Evolutionary conservation across 306 rosid species (phyloP), one percentile per base, ranked within the genome.

Genomic region (Acacia confusa): DNA sequence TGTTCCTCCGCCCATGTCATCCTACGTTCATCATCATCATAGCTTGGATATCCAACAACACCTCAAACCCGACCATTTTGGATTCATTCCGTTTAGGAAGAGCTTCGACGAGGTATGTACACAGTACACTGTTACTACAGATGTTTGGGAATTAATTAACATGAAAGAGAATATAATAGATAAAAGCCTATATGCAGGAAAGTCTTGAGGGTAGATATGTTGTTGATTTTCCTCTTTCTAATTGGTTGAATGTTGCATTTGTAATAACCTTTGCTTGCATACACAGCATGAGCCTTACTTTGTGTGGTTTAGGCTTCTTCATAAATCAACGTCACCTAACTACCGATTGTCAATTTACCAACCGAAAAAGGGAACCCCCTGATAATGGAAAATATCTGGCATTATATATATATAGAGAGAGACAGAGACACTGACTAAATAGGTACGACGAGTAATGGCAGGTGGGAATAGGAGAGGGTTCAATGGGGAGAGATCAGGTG

Each of bases 381-480:
- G 78, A 61, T 12, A 61, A 61, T 61, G 2, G 87, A 83, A 83
- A 12, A 32, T 50, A 7, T 78, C 79, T 57, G 69, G 61, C 84
- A 28, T 14, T 28, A 13, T 47, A 11, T 47, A 6, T 13, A 28
- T 0, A 41, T 2, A 41, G 4, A 45, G n/a, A 14, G n/a, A 50
- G 0, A 17, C 6, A 19, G 2, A 4, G 7, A 30, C 9, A 15
- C 20, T 44, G 38, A 69, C n/a, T 7, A 30, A 8, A 65, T 32
- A 16, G 44, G n/a, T 65, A 16, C 45, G 38, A 17, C 9, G 41
- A 14, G 17, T 14, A 16, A 38, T 53, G 83, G 67, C 86, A 92
- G 97, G 93, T 87, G 86, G 93, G 94, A 72, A 86, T 90, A 38
- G 94, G 88, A 44, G 97, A 92, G 82, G 85, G 83, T 60, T 92